Evolutionary conservation across 805 yeast genomes (phyloP).

Genomic region (Saturnispora saitoi): DNA sequence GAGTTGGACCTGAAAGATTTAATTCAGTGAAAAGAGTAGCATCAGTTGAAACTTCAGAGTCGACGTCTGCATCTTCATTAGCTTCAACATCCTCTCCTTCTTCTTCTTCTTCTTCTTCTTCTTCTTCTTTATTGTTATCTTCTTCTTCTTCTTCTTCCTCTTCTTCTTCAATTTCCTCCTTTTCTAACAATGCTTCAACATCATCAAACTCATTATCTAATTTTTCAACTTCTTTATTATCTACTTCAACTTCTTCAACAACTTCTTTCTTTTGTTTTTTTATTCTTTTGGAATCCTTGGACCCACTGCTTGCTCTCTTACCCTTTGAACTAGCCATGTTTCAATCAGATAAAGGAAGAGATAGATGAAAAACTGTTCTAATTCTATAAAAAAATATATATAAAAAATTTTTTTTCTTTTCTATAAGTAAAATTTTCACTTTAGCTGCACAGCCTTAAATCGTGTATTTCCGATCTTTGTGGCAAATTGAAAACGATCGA

Average conservation of each 20-base stretch:
- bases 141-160: constrained; percentile 23
- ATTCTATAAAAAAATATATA: neutral
- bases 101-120: constrained; percentile 20
- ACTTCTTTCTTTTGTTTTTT: constrained; percentile 4
- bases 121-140: constrained; percentile 15
- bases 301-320: constrained; percentile 2
- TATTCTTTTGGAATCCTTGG: constrained; percentile 4
- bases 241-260: neutral
- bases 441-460: constrained; percentile 1
- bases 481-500: neutral
- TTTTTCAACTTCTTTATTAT: constrained; percentile 32
- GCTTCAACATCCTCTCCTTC: constrained; percentile 25
- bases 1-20: constrained; percentile 72
- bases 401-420: constrained; percentile 1
- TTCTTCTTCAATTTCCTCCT: constrained; percentile 18
- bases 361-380: too few relatives aligned
- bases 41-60: constrained; percentile 5
- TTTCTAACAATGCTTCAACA: constrained; percentile 40
- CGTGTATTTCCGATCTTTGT: neutral
- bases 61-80: constrained; percentile 2
- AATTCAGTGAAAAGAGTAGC: constrained; percentile 38
- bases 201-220: constrained; percentile 51
- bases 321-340: constrained; percentile 6
- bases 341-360: neutral
- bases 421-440: neutral